Evolutionary conservation across 805 yeast genomes (phyloP), one percentile per base, ranked within the genome.

Genomic region (Starmera quercuum): DNA sequence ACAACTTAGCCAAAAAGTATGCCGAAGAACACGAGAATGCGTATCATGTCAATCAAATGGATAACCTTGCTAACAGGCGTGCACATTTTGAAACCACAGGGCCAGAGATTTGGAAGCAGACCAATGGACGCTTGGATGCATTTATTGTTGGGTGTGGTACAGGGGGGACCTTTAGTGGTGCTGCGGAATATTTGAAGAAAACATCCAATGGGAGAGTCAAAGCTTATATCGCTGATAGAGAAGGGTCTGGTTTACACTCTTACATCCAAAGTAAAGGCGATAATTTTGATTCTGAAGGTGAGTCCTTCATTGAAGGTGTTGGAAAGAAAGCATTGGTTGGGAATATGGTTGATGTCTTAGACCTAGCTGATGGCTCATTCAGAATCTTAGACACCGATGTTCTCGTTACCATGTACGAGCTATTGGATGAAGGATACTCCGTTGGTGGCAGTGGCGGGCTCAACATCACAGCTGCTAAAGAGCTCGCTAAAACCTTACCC

Each of bases 81-180:
- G 65, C 75, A 3, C 95, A 83, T 53, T 81, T 71, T 53, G 48
- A 51, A 5, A 64, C 79, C 3, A 83, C 95, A 0, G 94, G 86
- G 0, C 92, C 94, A 3, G 95, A 83, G 47, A 79, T 83, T 9
- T 78, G 71, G 69, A 38, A 55, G 10, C 94, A 84, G 50, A 66
- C 73, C 54, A 34, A 40, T 1, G 70, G 71, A 5, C 41, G 56
- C 5, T 41, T 83, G 4, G 83, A 79, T 51, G 75, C 66, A 29
- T 83, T 83, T 51, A 70, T 83, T 16, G 67, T 78, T 5, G 88
- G 90, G 1, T 78, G 87, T 6, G 95, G 95, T 3, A 83, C 95
- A 0, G 94, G 83, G 30, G 95, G 95, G 40, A 83, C 95, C 5
- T 78, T 84, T 28, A 60, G 81, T 15, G 95, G 95, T 29, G 78